Evolutionary conservation across 2,329 filamentous ascomycete species (phyloP).

Genomic region (Emmonsiellopsis sp.): DNA sequence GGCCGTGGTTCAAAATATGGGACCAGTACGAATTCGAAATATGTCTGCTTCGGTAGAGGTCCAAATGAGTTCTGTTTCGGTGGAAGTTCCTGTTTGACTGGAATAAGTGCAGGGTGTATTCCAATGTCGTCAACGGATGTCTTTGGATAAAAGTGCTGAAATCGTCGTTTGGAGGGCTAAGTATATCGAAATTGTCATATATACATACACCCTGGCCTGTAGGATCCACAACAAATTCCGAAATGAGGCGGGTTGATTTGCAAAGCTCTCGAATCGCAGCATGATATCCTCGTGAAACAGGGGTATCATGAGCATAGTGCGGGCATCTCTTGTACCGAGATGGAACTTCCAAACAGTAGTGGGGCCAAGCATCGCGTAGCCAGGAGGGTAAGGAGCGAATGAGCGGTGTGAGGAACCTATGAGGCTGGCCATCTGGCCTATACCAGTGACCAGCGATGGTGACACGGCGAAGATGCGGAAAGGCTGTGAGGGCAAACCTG

Average conservation of each 20-base stretch:
- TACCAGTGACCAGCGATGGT: not conserved
- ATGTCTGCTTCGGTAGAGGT: no score
- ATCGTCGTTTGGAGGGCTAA: not conserved
- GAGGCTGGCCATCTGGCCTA: not conserved
- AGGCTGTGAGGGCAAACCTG: not conserved
- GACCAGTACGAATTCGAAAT: not conserved
- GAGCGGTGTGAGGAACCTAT: not conserved
- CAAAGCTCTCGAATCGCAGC: not conserved
- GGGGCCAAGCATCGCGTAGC: not conserved
- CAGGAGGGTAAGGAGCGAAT: not conserved
- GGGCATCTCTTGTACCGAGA: no score
- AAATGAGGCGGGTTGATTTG: not conserved
- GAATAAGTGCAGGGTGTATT: not conserved
- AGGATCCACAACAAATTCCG: not conserved
- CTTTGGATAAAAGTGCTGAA: not conserved
- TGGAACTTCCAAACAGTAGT: not conserved
- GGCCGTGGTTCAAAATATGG: not conserved
- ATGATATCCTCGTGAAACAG: not conserved
- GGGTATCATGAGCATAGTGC: not conserved
- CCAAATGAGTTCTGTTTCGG: no score
- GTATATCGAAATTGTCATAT: not conserved
- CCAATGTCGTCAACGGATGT: not conserved
- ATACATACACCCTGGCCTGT: not conserved
- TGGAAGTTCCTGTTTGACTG: no score
- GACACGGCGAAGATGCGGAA: not conserved